phyloP scores from a whole-genome alignment of 2,329 filamentous ascomycete genomes.

The Aspergillus sp. region DNA sequence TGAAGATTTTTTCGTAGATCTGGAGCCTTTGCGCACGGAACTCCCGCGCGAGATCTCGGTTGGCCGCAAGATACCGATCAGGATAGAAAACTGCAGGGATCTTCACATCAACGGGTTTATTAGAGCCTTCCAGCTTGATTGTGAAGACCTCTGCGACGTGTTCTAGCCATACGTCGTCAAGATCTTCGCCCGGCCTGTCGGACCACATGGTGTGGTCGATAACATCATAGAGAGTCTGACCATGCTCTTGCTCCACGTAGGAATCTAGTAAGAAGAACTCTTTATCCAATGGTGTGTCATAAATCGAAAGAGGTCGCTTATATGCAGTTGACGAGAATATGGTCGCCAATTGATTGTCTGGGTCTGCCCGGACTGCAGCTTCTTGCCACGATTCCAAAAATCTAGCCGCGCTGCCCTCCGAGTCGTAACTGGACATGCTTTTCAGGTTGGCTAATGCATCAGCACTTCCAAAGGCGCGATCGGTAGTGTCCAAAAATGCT shows the following conservation, averaged over 20 bases:
- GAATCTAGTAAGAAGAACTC: conserved; percentile 44
- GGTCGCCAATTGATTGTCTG: conserved; percentile 45
- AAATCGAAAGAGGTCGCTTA: conserved; percentile 35
- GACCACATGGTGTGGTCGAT: conserved; percentile 55
- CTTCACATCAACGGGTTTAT: conserved; percentile 47
- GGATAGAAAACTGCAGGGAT: conserved; percentile 58
- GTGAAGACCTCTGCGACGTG: conserved; percentile 58
- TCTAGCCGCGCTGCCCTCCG: conserved; percentile 42
- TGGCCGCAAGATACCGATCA: conserved; percentile 61
- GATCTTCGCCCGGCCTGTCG: conserved; percentile 39
- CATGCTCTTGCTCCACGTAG: conserved; percentile 39
- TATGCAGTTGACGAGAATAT: conserved; percentile 51
- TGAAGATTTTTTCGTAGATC: conserved; percentile 34
- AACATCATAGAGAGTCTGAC: conserved; percentile 55
- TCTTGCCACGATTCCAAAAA: conserved; percentile 55
- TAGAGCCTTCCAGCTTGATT: conserved; percentile 45
- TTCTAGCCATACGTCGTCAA: conserved; percentile 52
- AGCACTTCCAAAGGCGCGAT: conserved; percentile 60
- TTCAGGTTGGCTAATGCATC: conserved; percentile 53
- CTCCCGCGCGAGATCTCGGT: conserved; percentile 48
- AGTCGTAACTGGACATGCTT: conserved; percentile 33
- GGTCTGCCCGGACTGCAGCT: conserved; percentile 46
- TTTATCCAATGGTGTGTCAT: conserved; percentile 34
- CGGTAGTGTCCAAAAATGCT: conserved; percentile 60
- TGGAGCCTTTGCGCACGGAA: conserved; percentile 47